phyloP scores from a whole-genome alignment of 2,329 filamentous ascomycete genomes.

The Cordyceps javanica region DNA sequence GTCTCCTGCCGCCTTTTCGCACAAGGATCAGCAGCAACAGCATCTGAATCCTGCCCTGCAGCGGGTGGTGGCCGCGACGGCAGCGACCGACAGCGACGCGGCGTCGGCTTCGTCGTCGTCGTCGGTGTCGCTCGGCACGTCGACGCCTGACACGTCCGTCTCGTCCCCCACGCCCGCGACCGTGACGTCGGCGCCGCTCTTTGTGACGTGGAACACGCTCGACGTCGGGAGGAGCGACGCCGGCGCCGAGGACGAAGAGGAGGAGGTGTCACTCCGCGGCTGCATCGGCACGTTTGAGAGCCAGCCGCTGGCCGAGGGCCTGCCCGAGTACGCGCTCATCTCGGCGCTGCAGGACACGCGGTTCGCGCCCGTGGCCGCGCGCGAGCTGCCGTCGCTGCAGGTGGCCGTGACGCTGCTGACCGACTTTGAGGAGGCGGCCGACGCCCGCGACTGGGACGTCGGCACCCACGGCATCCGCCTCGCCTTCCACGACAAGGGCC shows the following conservation, averaged over 20 bases:
- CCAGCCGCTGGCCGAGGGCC: constrained; percentile 64
- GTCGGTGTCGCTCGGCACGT: constrained; percentile 27
- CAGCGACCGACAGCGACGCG: constrained; percentile 17
- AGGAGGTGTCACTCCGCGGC: constrained; percentile 68
- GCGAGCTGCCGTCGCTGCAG: constrained; percentile 52
- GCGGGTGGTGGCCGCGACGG: constrained; percentile 30
- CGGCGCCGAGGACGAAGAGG: constrained; percentile 35
- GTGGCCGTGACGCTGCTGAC: constrained; percentile 77
- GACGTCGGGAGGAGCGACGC: constrained; percentile 39
- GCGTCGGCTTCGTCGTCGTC: constrained; percentile 32
- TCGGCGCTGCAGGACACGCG: constrained; percentile 62
- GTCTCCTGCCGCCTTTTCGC: constrained; percentile 16
- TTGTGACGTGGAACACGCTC: constrained; percentile 89
- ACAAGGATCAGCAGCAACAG: too few species aligned
- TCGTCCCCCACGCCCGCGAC: constrained; percentile 22
- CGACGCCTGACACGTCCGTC: constrained; percentile 38
- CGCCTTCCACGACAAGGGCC: constrained; percentile 67
- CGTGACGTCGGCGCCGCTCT: constrained; percentile 62
- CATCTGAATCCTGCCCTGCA: constrained; percentile 38
- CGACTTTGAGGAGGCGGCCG: constrained; percentile 69
- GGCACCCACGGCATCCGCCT: constrained; percentile 85
- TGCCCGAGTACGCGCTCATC: constrained; percentile 76
- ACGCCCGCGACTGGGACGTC: constrained; percentile 77
- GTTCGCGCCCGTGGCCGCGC: constrained; percentile 48
- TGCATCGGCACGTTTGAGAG: constrained; percentile 94